Evolutionary conservation across 2,329 filamentous ascomycete genomes (phyloP).

Genomic region (Pseudofabraea citricarpa): DNA sequence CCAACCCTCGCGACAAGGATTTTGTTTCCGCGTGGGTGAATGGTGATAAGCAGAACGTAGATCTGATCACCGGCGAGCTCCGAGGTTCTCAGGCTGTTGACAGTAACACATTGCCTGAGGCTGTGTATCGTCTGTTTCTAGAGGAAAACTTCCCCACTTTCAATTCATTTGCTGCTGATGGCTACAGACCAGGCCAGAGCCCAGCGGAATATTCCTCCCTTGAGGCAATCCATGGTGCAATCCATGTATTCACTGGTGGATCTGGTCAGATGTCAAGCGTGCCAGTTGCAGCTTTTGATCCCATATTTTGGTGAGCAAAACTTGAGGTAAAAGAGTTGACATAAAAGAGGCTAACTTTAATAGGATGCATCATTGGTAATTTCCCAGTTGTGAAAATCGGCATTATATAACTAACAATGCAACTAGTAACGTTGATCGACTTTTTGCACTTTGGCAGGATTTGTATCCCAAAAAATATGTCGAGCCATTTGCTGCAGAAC

Average conservation of each 20-base stretch:
- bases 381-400: not conserved
- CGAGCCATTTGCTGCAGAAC: constrained; percentile 47
- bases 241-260: constrained; percentile 52
- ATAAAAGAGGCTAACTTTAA: too few relatives aligned
- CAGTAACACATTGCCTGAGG: too few relatives aligned
- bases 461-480: constrained; percentile 67
- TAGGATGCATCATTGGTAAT: constrained; percentile 22
- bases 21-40: too few relatives aligned
- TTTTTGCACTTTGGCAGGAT: constrained; percentile 73
- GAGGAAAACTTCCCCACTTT: too few relatives aligned
- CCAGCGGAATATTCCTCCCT: constrained; percentile 34
- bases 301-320: constrained; percentile 47
- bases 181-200: too few relatives aligned
- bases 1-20: too few relatives aligned
- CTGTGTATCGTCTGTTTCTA: too few relatives aligned
- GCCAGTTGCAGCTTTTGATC: constrained; percentile 73
- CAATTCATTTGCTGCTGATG: too few relatives aligned
- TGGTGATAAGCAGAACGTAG: too few relatives aligned
- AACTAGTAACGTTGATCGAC: constrained; percentile 60
- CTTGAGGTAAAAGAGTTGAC: too few relatives aligned
- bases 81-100: too few relatives aligned
- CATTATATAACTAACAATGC: not conserved
- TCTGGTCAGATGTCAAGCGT: constrained; percentile 65
- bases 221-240: constrained; percentile 57
- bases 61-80: too few relatives aligned